Base-by-base conservation (phyloP, 2,329 filamentous ascomycete genomes). In the Bipolaris bicolor region DNA sequence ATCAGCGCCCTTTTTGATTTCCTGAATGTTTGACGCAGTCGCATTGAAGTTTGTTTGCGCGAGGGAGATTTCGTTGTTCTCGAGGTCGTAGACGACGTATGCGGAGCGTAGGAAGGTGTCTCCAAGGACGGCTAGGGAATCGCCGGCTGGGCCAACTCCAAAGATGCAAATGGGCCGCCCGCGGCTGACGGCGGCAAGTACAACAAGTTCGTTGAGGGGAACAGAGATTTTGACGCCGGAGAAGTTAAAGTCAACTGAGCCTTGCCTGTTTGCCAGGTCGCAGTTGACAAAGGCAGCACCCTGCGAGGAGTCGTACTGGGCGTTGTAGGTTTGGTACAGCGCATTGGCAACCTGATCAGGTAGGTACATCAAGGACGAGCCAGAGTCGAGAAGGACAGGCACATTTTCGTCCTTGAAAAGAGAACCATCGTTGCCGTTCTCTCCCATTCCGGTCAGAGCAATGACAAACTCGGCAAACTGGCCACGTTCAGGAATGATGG, bases 351-450 rank as follows among this genome's bases (percentile, higher is more conserved):
- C 74, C 49, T 85, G 81, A 56, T 84, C 80, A 1, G 90, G 90
- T 0, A 92, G 78, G 68, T 90, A 90, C 63, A 83, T 88, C 58
- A 91, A 79, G 3, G 87, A 90, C n/a, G 87, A 90, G 36, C 90
- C 90, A 1, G 88, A 90, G 75, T 93, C 90, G 34, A 93, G 83
- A 4, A 92, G 82, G 2, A 87, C 88, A 3, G 84, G 77, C n/a
- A 78, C 71, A 24, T 73, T 71, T 50, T 79, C 66, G 55, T 80
- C 72, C 51, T 68, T 68, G 55, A 78, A 80, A 52, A 84, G 68
- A 10, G 78, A 79, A 29, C 76, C 75, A 10, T 73, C 74, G 18
- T 79, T 70, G 34, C 78, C 77, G 54, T 79, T 78, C 15, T 72
- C 65, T 15, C 79, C 78, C 55, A 83, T 68, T 3, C 73, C 79